Evolutionary conservation across 163 green algal species (phyloP).

Genomic region (Scenedesmus sp.): DNA sequence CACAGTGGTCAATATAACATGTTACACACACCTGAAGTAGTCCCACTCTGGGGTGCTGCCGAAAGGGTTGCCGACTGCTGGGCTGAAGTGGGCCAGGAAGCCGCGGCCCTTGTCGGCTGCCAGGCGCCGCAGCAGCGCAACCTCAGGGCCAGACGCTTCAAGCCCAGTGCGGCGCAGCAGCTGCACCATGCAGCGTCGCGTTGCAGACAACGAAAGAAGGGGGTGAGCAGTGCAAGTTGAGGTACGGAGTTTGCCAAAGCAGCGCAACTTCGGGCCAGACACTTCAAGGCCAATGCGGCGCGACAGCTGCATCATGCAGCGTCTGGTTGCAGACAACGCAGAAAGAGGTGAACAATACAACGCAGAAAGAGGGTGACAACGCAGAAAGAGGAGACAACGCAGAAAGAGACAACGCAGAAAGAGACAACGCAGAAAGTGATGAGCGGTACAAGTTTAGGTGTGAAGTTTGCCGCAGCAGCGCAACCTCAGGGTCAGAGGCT

Average conservation of each 20-base stretch:
- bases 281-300: slow-evolving; percentile 33
- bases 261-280: too few relatives aligned
- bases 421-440: background rate
- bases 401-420: too few relatives aligned
- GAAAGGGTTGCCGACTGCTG: slow-evolving; percentile 50
- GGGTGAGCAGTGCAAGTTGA: background rate
- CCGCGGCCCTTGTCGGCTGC: background rate
- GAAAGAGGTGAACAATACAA: too few relatives aligned
- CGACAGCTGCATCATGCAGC: slow-evolving; percentile 17
- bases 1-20: background rate
- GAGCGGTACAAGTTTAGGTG: too few relatives aligned
- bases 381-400: too few relatives aligned
- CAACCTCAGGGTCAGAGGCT: background rate
- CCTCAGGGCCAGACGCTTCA: slow-evolving; percentile 29
- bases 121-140: slow-evolving; percentile 14
- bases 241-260: too few relatives aligned
- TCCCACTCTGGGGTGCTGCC: slow-evolving; percentile 34
- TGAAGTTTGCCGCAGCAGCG: background rate
- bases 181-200: background rate
- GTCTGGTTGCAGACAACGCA: background rate
- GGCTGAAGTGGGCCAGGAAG: slow-evolving; percentile 50
- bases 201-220: background rate
- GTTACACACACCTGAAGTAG: slow-evolving; percentile 50
- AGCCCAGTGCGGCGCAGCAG: slow-evolving; percentile 43
- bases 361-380: too few relatives aligned